These are phyloP conservation scores for Geotrichum europaeum DNA, from an alignment of 1,139 yeast species.

Conservation along the genomic window DNA sequence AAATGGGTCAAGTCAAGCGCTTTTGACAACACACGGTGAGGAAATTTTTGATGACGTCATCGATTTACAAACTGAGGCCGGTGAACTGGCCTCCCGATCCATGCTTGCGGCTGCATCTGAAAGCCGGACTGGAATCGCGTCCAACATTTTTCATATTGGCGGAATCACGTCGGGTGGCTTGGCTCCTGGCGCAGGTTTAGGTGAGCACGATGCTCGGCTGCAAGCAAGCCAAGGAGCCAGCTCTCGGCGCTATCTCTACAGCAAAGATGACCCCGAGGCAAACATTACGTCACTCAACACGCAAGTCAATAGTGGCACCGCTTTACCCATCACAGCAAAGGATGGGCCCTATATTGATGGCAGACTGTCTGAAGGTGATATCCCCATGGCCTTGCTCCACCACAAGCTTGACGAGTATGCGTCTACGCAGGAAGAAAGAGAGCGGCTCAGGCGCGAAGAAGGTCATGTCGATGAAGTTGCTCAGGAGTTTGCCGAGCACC, in stretches of 20 bases:
- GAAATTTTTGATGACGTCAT: neutral
- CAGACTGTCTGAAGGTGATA: constrained; percentile 18
- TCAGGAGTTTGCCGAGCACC: constrained; percentile 4
- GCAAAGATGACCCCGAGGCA: constrained; percentile 7
- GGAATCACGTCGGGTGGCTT: constrained; percentile 29
- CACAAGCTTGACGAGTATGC: constrained; percentile 21
- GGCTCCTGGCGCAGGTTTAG: constrained; percentile 29
- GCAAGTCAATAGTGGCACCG: constrained; percentile 4
- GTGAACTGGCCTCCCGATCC: constrained; percentile 4
- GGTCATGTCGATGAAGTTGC: constrained; percentile 4
- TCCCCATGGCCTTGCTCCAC: constrained; percentile 27
- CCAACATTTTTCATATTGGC: constrained; percentile 27
- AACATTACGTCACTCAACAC: constrained; percentile 7
- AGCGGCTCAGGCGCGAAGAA: constrained; percentile 1
- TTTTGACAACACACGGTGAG: constrained; percentile 1
- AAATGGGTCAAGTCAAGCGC: constrained; percentile 1
- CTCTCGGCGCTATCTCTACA: neutral
- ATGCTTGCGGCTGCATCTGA: constrained; percentile 7
- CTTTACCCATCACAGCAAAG: neutral
- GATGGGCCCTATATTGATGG: constrained; percentile 12
- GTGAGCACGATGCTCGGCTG: constrained; percentile 6
- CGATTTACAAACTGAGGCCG: neutral
- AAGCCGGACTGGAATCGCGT: constrained; percentile 15
- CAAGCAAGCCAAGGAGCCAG: neutral
- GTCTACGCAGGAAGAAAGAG: constrained; percentile 24